phyloP scores from a whole-genome alignment of 176 grass and related monocot genomes.

The Zea mays region Zm-B73-REFERENCE-NAM-5.0 NC_050097.1:24922001-24922500 shows the following conservation, averaged over 20 bases:
- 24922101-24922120: not conserved
- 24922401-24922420: not conserved
- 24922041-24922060: not conserved
- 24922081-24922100: not conserved
- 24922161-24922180: not conserved
- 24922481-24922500: not conserved
- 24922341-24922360: not conserved
- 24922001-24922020: too few relatives aligned
- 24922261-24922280: not conserved
- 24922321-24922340: not conserved
- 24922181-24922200: not conserved
- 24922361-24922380: not conserved
- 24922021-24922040: too few relatives aligned
- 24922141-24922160: not conserved
- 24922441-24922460: not conserved
- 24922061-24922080: not conserved
- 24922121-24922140: not conserved
- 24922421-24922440: too few relatives aligned
- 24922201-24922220: not conserved
- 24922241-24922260: not conserved
- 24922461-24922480: not conserved
- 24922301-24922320: not conserved
- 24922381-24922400: not conserved
- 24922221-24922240: not conserved
- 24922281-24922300: not conserved